These are phyloP conservation scores for Balansia obtecta DNA, from an alignment of 2,329 filamentous ascomycete genomes.

Conservation along the genomic window DNA sequence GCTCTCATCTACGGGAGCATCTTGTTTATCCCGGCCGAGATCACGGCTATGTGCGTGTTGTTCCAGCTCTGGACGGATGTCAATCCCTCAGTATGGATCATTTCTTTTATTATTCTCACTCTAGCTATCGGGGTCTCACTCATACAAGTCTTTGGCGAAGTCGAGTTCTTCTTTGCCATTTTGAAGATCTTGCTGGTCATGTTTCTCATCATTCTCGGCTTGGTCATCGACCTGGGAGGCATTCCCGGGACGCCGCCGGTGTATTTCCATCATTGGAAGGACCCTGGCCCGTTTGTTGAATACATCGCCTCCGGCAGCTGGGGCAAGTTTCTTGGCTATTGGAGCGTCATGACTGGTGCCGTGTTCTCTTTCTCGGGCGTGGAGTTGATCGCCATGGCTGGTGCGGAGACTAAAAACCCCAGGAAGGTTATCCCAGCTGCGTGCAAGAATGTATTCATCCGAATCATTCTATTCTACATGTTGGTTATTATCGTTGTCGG, in stretches of 20 bases:
- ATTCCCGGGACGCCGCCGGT: slow-evolving; percentile 43
- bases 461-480: slow-evolving; percentile 48
- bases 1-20: slow-evolving; percentile 43
- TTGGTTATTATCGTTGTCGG: slow-evolving; percentile 60
- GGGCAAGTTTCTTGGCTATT: slow-evolving; percentile 56
- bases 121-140: slow-evolving; percentile 46
- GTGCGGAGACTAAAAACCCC: slow-evolving; percentile 45
- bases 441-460: slow-evolving; percentile 44
- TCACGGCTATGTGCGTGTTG: slow-evolving; percentile 48
- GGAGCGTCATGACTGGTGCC: slow-evolving; percentile 48
- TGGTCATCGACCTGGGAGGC: slow-evolving; percentile 51
- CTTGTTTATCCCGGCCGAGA: slow-evolving; percentile 45
- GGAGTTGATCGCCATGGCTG: slow-evolving; percentile 48
- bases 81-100: slow-evolving; percentile 37
- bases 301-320: slow-evolving; percentile 45
- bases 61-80: slow-evolving; percentile 53
- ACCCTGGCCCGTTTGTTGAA: slow-evolving; percentile 55
- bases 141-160: slow-evolving; percentile 47
- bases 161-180: slow-evolving; percentile 39
- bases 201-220: slow-evolving; percentile 47
- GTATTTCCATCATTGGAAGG: slow-evolving; percentile 58
- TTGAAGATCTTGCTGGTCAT: slow-evolving; percentile 50
- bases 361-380: slow-evolving; percentile 60
- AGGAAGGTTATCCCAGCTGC: slow-evolving; percentile 39
- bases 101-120: slow-evolving; percentile 35